Conservation (phyloP, 1,284 basidiomycete genomes). For the Austroboletus niveus region DNA sequence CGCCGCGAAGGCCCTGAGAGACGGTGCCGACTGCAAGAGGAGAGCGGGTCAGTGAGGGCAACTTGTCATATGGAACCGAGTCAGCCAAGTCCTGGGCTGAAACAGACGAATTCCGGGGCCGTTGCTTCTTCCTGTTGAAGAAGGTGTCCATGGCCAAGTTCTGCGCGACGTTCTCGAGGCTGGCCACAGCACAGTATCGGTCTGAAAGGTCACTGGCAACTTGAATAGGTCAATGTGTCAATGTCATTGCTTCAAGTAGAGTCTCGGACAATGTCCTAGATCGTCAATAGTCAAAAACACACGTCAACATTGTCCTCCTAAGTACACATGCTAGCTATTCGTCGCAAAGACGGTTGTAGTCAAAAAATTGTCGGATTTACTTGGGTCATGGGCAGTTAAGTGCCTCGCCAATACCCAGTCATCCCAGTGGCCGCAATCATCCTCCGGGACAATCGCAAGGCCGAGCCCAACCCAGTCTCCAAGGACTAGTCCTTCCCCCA, state of each 20-base stretch:
- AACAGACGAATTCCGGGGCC: slow-evolving; percentile 50
- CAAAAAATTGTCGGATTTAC: slow-evolving; percentile 32
- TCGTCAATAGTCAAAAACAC: slow-evolving; percentile 19
- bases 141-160: slow-evolving; percentile 34
- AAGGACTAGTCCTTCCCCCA: slow-evolving; percentile 32
- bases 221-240: neutral
- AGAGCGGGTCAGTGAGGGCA: slow-evolving; percentile 52
- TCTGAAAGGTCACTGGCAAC: slow-evolving; percentile 6
- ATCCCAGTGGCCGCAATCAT: slow-evolving; percentile 21
- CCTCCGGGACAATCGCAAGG: slow-evolving; percentile 12
- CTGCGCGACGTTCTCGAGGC: slow-evolving; percentile 11
- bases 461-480: slow-evolving; percentile 25
- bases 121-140: slow-evolving; percentile 41
- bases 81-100: slow-evolving; percentile 48
- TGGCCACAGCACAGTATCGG: slow-evolving; percentile 10
- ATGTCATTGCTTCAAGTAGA: slow-evolving; percentile 4
- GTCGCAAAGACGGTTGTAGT: slow-evolving; percentile 27
- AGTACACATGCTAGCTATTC: slow-evolving; percentile 1
- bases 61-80: slow-evolving; percentile 72
- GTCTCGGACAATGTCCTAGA: neutral
- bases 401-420: slow-evolving; percentile 28
- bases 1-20: slow-evolving; percentile 54
- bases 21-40: slow-evolving; percentile 57
- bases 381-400: slow-evolving; percentile 30
- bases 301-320: slow-evolving; percentile 22